Evolutionary conservation across 2,329 filamentous ascomycete species (phyloP).

Genomic region (Stenocarpella maydis): DNA sequence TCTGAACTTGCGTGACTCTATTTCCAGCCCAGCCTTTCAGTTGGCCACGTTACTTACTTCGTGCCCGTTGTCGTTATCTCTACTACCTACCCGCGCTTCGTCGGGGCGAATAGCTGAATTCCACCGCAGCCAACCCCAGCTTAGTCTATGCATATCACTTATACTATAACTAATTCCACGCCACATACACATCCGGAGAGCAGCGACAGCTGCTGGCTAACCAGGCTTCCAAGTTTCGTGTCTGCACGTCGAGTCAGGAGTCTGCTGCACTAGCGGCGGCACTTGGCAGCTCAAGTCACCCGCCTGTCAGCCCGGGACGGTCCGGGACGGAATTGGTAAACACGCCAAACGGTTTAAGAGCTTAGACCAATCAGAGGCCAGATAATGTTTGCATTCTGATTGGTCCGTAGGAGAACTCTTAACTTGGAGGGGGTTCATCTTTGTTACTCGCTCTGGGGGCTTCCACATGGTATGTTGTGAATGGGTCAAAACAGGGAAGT

Average conservation of each 20-base stretch:
- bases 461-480: no score
- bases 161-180: background rate
- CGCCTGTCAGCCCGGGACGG: background rate
- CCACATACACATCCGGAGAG: background rate
- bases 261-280: background rate
- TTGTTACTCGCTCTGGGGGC: no score
- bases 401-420: no score
- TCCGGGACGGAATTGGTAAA: background rate
- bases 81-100: background rate
- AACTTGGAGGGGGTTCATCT: no score
- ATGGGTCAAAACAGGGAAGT: background rate
- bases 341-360: no score
- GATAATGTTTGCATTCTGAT: no score
- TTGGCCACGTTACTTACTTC: background rate
- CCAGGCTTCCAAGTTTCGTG: background rate
- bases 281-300: background rate
- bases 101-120: background rate
- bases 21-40: background rate
- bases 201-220: background rate
- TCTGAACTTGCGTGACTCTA: background rate
- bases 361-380: no score
- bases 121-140: background rate
- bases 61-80: background rate
- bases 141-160: constrained; percentile 2
- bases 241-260: background rate